Percentiles rank a stretch among this genome's conserved stretches.
phyloP scores from a whole-genome alignment of 1,284 basidiomycete genomes.

The Irpex sp. region DNA sequence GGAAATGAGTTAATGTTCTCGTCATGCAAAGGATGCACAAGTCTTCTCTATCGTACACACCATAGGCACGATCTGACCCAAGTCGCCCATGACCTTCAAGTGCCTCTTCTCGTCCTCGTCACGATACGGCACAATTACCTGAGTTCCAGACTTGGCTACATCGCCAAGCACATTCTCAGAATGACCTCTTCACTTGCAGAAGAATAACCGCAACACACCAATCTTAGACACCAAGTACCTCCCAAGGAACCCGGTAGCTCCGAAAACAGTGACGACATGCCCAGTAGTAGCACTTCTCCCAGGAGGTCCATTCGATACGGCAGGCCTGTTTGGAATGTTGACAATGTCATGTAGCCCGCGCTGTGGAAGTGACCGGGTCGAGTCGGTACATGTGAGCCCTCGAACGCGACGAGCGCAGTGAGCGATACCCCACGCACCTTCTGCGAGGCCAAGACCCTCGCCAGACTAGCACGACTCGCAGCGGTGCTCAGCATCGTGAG shows the following conservation, averaged over 20 bases:
- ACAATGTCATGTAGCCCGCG: slow-evolving; percentile 70
- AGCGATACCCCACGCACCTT: slow-evolving; percentile 7
- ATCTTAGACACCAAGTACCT: slow-evolving; percentile 93
- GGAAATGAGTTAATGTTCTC: neutral
- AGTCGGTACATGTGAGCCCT: neutral
- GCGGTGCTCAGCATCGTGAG: slow-evolving; percentile 15
- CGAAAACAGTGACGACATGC: slow-evolving; percentile 95
- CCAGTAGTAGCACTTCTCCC: slow-evolving; percentile 88
- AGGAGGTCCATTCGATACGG: slow-evolving; percentile 73
- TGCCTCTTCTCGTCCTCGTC: slow-evolving; percentile 94
- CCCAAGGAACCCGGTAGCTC: slow-evolving; percentile 94
- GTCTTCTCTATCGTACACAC: slow-evolving; percentile 40
- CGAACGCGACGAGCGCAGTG: neutral
- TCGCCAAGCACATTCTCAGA: neutral
- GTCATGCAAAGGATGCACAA: neutral
- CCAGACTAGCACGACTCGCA: slow-evolving; percentile 10
- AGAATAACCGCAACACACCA: slow-evolving; percentile 43
- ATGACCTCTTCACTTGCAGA: neutral
- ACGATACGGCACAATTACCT: slow-evolving; percentile 94
- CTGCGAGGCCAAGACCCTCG: slow-evolving; percentile 12
- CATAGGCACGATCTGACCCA: slow-evolving; percentile 95
- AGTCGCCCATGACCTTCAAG: slow-evolving; percentile 91
- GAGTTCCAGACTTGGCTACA: slow-evolving; percentile 85
- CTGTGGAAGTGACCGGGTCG: slow-evolving; percentile 31
- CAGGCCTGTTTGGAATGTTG: slow-evolving; percentile 61